phyloP scores from a whole-genome alignment of 208 protist genomes.

The Leishmania tarentolae region DNA sequence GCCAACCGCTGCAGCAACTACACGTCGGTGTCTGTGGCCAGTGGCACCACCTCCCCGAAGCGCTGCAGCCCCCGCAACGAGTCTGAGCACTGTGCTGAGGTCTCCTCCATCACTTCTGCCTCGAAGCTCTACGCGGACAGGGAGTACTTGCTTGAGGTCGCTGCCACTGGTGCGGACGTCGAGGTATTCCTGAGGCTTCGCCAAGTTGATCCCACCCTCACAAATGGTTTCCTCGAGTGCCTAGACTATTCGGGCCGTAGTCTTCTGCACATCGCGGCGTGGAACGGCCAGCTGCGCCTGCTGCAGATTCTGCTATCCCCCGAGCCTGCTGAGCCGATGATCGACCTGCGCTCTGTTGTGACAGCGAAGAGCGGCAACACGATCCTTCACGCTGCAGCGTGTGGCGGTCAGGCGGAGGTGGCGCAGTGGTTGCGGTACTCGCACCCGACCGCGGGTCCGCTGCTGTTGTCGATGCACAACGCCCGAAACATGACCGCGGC shows the following conservation, averaged over 20 bases:
- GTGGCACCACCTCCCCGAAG: slow-evolving; percentile 7
- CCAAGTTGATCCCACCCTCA: slow-evolving; percentile 59
- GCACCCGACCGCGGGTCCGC: slow-evolving; percentile 39
- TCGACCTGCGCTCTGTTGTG: slow-evolving; percentile 58
- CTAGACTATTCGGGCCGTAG: slow-evolving; percentile 80
- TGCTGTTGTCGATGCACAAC: slow-evolving; percentile 55
- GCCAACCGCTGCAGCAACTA: neutral
- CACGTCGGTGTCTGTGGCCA: slow-evolving; percentile 1
- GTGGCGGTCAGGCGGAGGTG: slow-evolving; percentile 52
- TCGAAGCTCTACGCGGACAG: slow-evolving; percentile 40
- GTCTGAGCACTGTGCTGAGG: neutral
- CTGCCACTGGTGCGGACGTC: slow-evolving; percentile 40
- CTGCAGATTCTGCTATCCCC: slow-evolving; percentile 65
- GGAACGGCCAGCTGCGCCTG: slow-evolving; percentile 71
- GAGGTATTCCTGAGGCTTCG: slow-evolving; percentile 59
- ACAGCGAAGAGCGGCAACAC: slow-evolving; percentile 67
- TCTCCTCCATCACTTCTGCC: slow-evolving; percentile 8
- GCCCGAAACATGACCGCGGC: slow-evolving; percentile 57
- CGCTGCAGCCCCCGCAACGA: slow-evolving; percentile 15
- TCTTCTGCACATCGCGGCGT: slow-evolving; percentile 78
- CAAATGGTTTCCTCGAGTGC: slow-evolving; percentile 61
- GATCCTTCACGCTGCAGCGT: slow-evolving; percentile 74
- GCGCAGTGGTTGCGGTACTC: slow-evolving; percentile 73
- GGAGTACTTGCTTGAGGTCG: slow-evolving; percentile 47
- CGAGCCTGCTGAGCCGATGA: slow-evolving; percentile 36